A percentile compares a stretch with the other conserved stretches of the same genome.
phyloP scores from a whole-genome alignment of 495 filamentous ascomycete genomes.

The Recurvomyces mirabilis region DNA sequence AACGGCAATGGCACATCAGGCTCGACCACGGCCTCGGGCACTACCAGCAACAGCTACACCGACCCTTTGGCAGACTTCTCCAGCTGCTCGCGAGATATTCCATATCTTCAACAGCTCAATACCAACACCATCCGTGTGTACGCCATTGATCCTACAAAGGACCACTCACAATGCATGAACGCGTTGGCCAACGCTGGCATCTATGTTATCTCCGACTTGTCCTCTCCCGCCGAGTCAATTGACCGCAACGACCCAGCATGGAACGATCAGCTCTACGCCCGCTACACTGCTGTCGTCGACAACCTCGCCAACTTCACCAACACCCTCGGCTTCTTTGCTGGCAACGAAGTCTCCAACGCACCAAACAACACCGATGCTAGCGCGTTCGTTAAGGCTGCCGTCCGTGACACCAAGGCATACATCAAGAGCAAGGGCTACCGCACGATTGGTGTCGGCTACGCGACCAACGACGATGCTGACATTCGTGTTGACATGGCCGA shows the following conservation, averaged over 20 bases:
- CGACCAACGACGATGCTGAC: constrained; percentile 74
- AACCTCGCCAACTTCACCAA: constrained; percentile 69
- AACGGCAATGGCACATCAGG: constrained; percentile 34
- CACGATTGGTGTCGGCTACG: constrained; percentile 82
- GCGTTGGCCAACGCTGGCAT: constrained; percentile 76
- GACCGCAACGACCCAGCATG: constrained; percentile 67
- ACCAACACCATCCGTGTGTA: constrained; percentile 94
- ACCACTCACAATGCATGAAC: constrained; percentile 81
- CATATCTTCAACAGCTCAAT: constrained; percentile 59
- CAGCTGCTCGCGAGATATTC: constrained; percentile 70
- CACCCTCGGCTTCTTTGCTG: constrained; percentile 88
- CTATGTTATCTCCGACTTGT: constrained; percentile 85
- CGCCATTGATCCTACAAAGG: constrained; percentile 64
- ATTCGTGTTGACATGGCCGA: constrained; percentile 70
- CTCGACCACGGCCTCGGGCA: background rate
- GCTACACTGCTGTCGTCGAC: constrained; percentile 79
- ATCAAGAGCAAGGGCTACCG: constrained; percentile 70
- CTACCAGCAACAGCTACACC: constrained; percentile 33
- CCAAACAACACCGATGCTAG: constrained; percentile 70
- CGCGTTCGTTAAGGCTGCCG: constrained; percentile 91
- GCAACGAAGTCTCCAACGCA: constrained; percentile 90
- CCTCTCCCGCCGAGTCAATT: constrained; percentile 68
- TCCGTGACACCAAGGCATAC: constrained; percentile 88
- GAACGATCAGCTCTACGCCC: constrained; percentile 60
- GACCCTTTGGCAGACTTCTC: constrained; percentile 63